A percentile compares a stretch with the other conserved stretches of the same genome.
phyloP scores from a whole-genome alignment of 306 rosid genomes.

The Cucurbita pepo region DNA sequence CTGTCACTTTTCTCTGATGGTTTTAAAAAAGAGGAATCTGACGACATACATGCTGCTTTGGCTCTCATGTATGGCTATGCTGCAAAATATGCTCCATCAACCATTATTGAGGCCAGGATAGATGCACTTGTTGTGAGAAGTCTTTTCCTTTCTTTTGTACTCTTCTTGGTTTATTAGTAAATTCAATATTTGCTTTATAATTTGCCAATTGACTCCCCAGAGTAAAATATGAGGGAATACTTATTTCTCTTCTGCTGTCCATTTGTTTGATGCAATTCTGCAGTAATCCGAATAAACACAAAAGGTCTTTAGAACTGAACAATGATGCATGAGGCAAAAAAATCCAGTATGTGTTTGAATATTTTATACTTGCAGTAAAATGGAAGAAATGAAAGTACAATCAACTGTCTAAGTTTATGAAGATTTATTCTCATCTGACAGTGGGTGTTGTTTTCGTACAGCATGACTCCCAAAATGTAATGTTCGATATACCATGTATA shows the following conservation, averaged over 20 bases:
- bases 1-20: constrained; percentile 72
- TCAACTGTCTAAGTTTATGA: neutral
- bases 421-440: neutral
- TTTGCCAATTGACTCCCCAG: neutral
- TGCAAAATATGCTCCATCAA: constrained; percentile 91
- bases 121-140: constrained; percentile 87
- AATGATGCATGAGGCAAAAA: neutral
- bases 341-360: neutral
- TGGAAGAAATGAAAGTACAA: neutral
- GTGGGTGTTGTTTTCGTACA: neutral
- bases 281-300: neutral
- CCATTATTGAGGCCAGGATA: constrained; percentile 96
- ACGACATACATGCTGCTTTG: constrained; percentile 94
- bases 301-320: neutral
- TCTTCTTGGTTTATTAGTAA: neutral
- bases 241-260: neutral
- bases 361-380: neutral
- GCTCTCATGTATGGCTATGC: constrained; percentile 99
- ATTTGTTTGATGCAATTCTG: neutral
- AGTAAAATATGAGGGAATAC: neutral
- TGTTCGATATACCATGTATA: neutral
- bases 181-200: neutral
- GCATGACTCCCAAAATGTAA: neutral
- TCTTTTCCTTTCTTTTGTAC: constrained; percentile 25
- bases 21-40: constrained; percentile 70